Base-by-base conservation (phyloP, 2,329 filamentous ascomycete species). In the Tolypocladium tundrense region DNA sequence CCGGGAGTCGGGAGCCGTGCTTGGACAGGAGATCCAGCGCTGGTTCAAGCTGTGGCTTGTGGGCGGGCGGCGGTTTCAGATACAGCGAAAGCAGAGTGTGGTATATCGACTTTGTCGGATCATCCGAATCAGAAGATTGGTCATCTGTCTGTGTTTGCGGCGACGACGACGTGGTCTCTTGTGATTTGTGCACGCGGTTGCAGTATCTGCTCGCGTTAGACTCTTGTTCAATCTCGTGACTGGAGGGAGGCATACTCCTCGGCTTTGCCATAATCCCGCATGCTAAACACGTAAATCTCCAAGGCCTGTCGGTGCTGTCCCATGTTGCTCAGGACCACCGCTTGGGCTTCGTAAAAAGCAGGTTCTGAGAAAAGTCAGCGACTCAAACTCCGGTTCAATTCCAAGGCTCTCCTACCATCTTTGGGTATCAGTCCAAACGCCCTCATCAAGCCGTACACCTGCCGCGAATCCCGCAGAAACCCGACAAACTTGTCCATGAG, bases 271-370 rank as follows among this genome's bases (percentile, higher is more conserved):
- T 90, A 93, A 70, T 96, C 88, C 64, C 88, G 78, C 71, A 99
- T 83, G 71, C 93, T 94, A 75, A 97, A 99, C 35, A 97, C 93
- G 70, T 96, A 99, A 56, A 99, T 96, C 69, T 94, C 88, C n/a
- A 99, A 77, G 0, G 94, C 94, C 73, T 97, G 91, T 69, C 91
- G 92, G 74, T 99, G 92, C 66, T 93, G 88, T 8, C 90, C 91
- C 90, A 97, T 96, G 65, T 94, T 95, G 72, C 90, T 91, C 43
- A 97, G 83, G 24, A 97, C 87, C 51, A 97, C 87, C 8, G 94
- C 94, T 60, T 93, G 86, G 2, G 91, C 86, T 70, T 97, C 93
- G 71, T 88, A 96, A 67, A 97, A 97, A 3, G 84, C 79, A 0
- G 91, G 79, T 69, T 97, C 91, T 93, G 62, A 21, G 14, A 13